Percentiles rank a stretch among this genome's conserved stretches.
phyloP scores from a whole-genome alignment of 768 basidiomycete genomes.

The Pleurotus tuber-regium region DNA sequence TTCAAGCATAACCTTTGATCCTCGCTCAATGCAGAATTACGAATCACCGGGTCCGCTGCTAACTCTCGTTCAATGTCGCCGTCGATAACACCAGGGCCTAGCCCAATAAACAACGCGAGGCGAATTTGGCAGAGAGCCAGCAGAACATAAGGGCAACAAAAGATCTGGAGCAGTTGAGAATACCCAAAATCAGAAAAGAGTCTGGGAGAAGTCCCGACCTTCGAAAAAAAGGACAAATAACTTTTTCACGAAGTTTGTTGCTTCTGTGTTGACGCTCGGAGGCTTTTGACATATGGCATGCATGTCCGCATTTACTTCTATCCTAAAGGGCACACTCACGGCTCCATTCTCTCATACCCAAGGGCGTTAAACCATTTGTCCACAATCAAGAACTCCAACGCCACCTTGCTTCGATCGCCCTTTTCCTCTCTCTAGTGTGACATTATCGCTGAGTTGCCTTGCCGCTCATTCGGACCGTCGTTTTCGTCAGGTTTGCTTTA shows the following conservation, averaged over 20 bases:
- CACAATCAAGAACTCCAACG: slow-evolving; percentile 3
- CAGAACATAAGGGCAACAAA: background rate
- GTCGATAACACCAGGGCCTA: too few species aligned
- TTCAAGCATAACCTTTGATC: slow-evolving; percentile 4
- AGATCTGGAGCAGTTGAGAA: background rate
- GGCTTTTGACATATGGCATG: slow-evolving; percentile 8
- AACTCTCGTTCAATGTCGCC: too few species aligned
- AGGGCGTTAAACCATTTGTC: slow-evolving; percentile 4
- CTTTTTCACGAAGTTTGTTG: slow-evolving; percentile 1
- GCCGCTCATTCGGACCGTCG: slow-evolving; percentile 11
- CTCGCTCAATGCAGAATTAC: background rate
- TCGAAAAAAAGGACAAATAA: background rate
- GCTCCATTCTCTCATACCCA: slow-evolving; percentile 7
- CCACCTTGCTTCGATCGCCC: slow-evolving; percentile 8
- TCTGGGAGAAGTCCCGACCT: background rate
- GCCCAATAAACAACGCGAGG: background rate
- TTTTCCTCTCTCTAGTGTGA: background rate
- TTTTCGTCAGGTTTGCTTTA: background rate
- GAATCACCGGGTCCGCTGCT: background rate
- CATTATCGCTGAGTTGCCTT: slow-evolving; percentile 3
- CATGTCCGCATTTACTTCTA: slow-evolving; percentile 6
- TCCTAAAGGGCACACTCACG: slow-evolving; percentile 8
- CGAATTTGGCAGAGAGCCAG: too few species aligned
- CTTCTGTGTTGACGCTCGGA: background rate
- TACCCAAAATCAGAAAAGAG: background rate